Percentiles rank a stretch among this genome's conserved stretches.
These are phyloP conservation scores for Starmerella apicola DNA, from an alignment of 805 yeast species.

Conservation along the genomic window DNA sequence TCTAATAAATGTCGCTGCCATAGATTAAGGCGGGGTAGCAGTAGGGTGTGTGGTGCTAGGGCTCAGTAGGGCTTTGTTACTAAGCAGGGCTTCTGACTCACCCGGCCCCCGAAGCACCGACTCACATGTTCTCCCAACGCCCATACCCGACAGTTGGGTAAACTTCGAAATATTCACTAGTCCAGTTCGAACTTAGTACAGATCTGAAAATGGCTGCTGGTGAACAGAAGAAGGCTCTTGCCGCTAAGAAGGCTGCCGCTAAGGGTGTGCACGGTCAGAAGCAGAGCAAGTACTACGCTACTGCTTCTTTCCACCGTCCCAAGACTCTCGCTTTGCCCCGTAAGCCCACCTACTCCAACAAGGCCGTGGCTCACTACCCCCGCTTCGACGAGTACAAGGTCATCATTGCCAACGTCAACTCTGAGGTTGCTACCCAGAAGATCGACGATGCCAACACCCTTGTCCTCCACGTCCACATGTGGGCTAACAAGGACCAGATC, in stretches of 20 bases:
- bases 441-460: conserved; percentile 99
- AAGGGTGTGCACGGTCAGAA: conserved; percentile 92
- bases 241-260: conserved; percentile 97
- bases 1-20: no score
- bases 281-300: conserved; percentile 85
- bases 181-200: conserved; percentile 1
- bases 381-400: conserved; percentile 94
- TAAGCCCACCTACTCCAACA: conserved; percentile 88
- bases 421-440: conserved; percentile 98
- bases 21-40: no score
- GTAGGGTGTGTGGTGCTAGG: no score
- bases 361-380: conserved; percentile 93
- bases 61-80: no score
- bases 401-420: conserved; percentile 87
- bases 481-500: conserved; percentile 97
- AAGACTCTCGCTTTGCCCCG: conserved; percentile 90
- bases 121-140: conserved; percentile 16
- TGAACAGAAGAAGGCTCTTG: conserved; percentile 63
- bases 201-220: conserved; percentile 22
- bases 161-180: conserved; percentile 9
- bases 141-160: background rate
- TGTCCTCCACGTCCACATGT: conserved; percentile 94
- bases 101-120: no score
- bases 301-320: conserved; percentile 93
- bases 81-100: no score